Evolutionary conservation across 1,139 yeast genomes (phyloP), one percentile per base, ranked within the genome.

Genomic region (Yamadazyma buinensis): DNA sequence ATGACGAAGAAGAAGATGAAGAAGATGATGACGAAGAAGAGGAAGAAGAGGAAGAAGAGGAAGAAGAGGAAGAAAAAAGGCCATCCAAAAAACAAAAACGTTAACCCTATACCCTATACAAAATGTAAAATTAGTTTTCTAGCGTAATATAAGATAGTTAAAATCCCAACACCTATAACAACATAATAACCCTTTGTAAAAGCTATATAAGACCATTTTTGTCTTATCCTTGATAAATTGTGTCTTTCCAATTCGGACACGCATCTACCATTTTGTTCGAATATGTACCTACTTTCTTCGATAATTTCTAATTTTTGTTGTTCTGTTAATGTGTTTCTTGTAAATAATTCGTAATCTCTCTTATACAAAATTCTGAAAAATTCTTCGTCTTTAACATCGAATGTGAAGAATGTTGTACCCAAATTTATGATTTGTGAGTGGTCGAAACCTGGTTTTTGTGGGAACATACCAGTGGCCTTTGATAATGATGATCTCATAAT

Each of bases 361-460:
- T 84, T 85, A 61, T 81, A 86, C 23, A 66, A 57, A 31, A 78
- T 58, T 51, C 95, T 72, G 43, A 85, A 70, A 36, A 71, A 65
- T 46, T 77, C 73, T 52, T 80, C 86, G 49, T 82, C 87, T 26
- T 77, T 79, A 20, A 77, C 84, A 42, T 81, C 84, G 50, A 84
- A 84, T 33, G 70, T 72, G 61, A 80, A 86, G 51, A 85, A 75
- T 54, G 83, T 82, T 5, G 88, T 77, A 13, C 90, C 95, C 49
- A 64, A 44, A 32, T 60, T 55, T 23, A 79, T 72, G 30, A 82
- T 72, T 38, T 84, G 86, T 33, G 72, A 82, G 37, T 77, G 79
- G 20, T 74, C 58, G 44, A 76, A 61, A 15, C 86, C 85, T 34
- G 75, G 74, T 36, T 80, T 75, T 45, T 79, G 79, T 5, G 95